Conservation (phyloP, 2,329 filamentous ascomycete species). For the Stenocarpella maydis region DNA sequence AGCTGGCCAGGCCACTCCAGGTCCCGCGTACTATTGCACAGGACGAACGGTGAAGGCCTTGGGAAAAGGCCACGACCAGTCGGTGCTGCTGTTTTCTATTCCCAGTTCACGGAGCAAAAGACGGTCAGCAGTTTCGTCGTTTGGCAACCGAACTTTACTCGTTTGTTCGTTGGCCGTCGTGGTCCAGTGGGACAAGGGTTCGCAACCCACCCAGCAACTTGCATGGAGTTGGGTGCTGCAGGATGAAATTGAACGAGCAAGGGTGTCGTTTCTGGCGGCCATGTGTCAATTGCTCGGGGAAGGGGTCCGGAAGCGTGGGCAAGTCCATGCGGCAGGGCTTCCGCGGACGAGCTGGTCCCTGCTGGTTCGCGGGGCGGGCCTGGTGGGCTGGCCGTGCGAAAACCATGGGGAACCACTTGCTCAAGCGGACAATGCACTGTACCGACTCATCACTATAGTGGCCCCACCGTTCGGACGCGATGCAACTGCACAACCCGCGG, state of each 20-base stretch:
- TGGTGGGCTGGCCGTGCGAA: slow-evolving; percentile 7
- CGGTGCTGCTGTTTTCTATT: not conserved
- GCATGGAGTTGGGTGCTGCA: slow-evolving; percentile 32
- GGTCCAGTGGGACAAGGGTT: slow-evolving; percentile 26
- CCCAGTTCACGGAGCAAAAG: slow-evolving; percentile 8
- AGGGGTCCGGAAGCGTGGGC: slow-evolving; percentile 32
- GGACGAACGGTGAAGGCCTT: slow-evolving; percentile 1
- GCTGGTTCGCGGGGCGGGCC: slow-evolving; percentile 28
- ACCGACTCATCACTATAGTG: slow-evolving; percentile 20
- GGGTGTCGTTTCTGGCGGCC: slow-evolving; percentile 34
- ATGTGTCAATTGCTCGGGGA: slow-evolving; percentile 36
- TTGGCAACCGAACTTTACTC: slow-evolving; percentile 25
- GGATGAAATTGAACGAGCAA: slow-evolving; percentile 31
- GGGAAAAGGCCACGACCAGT: slow-evolving; percentile 7
- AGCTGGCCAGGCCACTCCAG: slow-evolving; percentile 34
- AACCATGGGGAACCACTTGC: slow-evolving; percentile 21
- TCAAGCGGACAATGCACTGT: slow-evolving; percentile 31
- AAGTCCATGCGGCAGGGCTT: slow-evolving; percentile 30
- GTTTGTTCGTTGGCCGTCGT: slow-evolving; percentile 11
- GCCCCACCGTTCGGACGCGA: slow-evolving; percentile 31
- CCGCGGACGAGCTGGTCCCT: slow-evolving; percentile 30
- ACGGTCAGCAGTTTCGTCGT: slow-evolving; percentile 31
- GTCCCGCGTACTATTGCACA: not conserved
- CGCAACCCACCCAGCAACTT: slow-evolving; percentile 15
- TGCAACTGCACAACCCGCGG: slow-evolving; percentile 12